Base-by-base conservation (phyloP, 768 basidiomycete species). In the Auriscalpium microsporum region DNA sequence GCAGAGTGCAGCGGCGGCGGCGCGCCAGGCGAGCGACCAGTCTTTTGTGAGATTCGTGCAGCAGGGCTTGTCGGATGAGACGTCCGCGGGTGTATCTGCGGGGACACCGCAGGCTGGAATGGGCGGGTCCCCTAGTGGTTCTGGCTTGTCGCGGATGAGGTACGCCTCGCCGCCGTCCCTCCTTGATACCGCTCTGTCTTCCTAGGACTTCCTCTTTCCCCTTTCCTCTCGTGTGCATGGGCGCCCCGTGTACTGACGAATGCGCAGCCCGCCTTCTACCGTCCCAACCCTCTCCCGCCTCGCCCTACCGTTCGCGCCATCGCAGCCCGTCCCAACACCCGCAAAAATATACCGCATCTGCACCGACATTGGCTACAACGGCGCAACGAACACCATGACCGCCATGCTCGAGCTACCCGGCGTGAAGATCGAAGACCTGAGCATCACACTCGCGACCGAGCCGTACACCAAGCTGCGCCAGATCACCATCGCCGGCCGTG, bases 321-420 rank as follows among this genome's bases (percentile, higher is more conserved):
- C 33, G 8, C n/a, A 35, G 14, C 58, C 40, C 35, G 35, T 52
- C 33, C 34, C 28, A 11, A 48, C 44, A 8, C 46, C 50, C 3
- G 23, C 45, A 7, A 61, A 61, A 37, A 52, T 49, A 36, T 75
- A 75, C 62, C 64, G 73, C 58, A 80, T 85, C 58, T 80, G 82
- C 61, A 73, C 80, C 34, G 87, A 88, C 68, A 69, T 83, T 51
- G 73, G 78, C 64, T 84, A 80, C 71, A 76, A 82, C 64, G 61
- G 65, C 38, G 72, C 74, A 36, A 78, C 75, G 50, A 74, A 75
- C 65, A 64, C 74, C 40, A 69, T 87, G 62, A 76, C 75, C 55
- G 82, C 80, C 51, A 73, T 81, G 70, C 77, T 87, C 64, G 86
- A 88, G 68, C 72, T 88, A 34, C 87, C 87, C 4, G 87, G 87